Conservation (phyloP, 176 grass and related monocot genomes). For the Tuctoria greenei region DNA sequence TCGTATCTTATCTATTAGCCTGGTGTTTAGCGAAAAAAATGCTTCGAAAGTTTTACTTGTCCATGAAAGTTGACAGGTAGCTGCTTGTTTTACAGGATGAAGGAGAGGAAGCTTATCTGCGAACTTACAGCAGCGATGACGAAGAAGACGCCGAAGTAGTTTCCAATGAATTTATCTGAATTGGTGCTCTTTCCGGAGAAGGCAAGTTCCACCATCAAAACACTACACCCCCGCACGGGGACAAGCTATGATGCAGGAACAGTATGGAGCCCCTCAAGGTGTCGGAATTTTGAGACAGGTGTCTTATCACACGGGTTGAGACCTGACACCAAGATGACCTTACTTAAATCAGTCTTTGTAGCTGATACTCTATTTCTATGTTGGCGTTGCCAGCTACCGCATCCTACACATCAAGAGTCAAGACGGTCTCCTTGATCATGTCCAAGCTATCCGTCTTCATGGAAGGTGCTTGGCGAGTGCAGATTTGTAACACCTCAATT, state of each 20-base stretch:
- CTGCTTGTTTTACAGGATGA: constrained; percentile 58
- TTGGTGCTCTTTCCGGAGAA: neutral
- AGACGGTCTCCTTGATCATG: neutral
- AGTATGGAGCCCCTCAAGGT: neutral
- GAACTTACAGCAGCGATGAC: constrained; percentile 56
- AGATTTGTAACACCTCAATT: no score
- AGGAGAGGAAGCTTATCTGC: constrained; percentile 87
- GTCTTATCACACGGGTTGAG: neutral
- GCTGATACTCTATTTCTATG: neutral
- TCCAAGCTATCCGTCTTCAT: neutral
- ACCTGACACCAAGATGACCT: neutral
- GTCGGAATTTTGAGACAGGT: neutral
- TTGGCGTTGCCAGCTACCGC: neutral
- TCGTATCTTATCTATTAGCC: neutral
- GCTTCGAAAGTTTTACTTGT: neutral
- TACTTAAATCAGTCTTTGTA: neutral
- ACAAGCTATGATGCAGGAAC: neutral
- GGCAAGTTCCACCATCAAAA: neutral
- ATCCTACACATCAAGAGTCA: neutral
- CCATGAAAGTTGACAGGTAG: constrained; percentile 22
- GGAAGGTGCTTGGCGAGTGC: neutral
- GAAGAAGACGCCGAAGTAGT: constrained; percentile 44
- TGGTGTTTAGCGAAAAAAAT: neutral
- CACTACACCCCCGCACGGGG: neutral
- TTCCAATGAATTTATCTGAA: constrained; percentile 44